Percentiles rank a stretch among this genome's conserved stretches.
phyloP scores from a whole-genome alignment of 2,329 filamentous ascomycete genomes.

The Xylariaceae sp. region DNA sequence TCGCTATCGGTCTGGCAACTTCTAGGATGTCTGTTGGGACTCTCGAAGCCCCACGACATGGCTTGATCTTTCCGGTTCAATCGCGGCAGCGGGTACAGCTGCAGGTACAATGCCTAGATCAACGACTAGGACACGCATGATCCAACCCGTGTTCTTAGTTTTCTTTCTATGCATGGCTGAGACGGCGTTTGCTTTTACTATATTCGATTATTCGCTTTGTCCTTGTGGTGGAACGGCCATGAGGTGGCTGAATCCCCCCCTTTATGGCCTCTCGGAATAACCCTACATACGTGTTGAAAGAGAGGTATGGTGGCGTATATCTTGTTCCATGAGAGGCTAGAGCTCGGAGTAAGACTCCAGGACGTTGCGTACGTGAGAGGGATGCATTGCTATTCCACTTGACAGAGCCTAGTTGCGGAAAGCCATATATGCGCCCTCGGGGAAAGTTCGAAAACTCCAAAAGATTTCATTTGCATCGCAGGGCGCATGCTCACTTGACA shows the following conservation, averaged over 20 bases:
- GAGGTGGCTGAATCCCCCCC: conserved; percentile 32
- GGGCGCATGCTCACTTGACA: conserved; percentile 22
- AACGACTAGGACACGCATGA: conserved; percentile 27
- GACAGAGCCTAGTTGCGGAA: conserved; percentile 14
- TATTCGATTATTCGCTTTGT: conserved; percentile 37
- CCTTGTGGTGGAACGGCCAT: conserved; percentile 33
- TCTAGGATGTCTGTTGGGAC: conserved; percentile 24
- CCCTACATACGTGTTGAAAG: conserved; percentile 29
- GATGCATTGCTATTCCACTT: conserved; percentile 27
- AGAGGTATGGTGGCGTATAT: conserved; percentile 32
- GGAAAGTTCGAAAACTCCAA: conserved; percentile 33
- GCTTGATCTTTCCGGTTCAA: conserved; percentile 25
- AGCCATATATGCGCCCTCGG: conserved; percentile 30
- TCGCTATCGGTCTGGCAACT: conserved; percentile 25
- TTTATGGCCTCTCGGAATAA: conserved; percentile 30
- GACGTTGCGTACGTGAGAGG: conserved; percentile 24
- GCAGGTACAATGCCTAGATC: conserved; percentile 24
- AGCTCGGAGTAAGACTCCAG: conserved; percentile 20
- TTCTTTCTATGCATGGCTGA: conserved; percentile 49
- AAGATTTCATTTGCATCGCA: conserved; percentile 35
- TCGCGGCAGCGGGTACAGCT: conserved; percentile 20
- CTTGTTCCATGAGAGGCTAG: conserved; percentile 30
- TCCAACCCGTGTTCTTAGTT: conserved; percentile 40
- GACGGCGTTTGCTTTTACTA: conserved; percentile 45
- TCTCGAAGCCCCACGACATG: conserved; percentile 18